These are phyloP conservation scores for Erodium texanum DNA, from an alignment of 441 rosid genomes.

Conservation along the genomic window DNA sequence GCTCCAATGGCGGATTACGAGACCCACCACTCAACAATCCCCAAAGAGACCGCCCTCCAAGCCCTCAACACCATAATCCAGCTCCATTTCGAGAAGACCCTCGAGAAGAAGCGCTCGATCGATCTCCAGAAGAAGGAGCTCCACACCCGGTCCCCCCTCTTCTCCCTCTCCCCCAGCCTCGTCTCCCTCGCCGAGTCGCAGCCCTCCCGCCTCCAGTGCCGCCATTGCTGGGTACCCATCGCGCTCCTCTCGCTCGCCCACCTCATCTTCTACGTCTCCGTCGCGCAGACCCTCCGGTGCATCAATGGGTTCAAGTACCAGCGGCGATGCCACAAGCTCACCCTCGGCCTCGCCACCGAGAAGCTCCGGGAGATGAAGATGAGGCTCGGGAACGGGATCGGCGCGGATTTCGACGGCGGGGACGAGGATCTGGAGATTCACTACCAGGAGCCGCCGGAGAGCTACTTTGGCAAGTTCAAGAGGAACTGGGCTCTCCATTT, in stretches of 20 bases:
- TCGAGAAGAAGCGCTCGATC: constrained; percentile 80
- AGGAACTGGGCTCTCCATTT: constrained; percentile 92
- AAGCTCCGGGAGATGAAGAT: constrained; percentile 66
- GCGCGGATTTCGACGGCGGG: constrained; percentile 21
- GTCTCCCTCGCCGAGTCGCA: constrained; percentile 51
- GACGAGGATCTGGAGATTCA: constrained; percentile 73
- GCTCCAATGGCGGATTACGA: constrained; percentile 70
- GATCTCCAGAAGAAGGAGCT: constrained; percentile 93
- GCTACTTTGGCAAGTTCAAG: constrained; percentile 84
- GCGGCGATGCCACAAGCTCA: constrained; percentile 88
- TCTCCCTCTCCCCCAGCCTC: constrained; percentile 67
- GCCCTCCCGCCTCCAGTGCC: constrained; percentile 65
- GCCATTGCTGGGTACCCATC: constrained; percentile 87
- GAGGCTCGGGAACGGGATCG: constrained; percentile 31
- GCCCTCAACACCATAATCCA: constrained; percentile 89
- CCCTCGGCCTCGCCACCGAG: constrained; percentile 80
- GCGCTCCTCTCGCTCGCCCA: constrained; percentile 65
- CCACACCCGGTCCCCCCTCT: constrained; percentile 72
- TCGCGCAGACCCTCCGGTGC: constrained; percentile 83
- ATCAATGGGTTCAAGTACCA: constrained; percentile 95
- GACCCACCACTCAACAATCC: constrained; percentile 37
- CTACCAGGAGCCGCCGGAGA: constrained; percentile 90
- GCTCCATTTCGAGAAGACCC: constrained; percentile 92
- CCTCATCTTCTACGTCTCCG: constrained; percentile 81
- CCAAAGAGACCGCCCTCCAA: constrained; percentile 76